phyloP scores from a whole-genome alignment of 2,329 filamentous ascomycete genomes.

The Botrytis byssoidea region DNA sequence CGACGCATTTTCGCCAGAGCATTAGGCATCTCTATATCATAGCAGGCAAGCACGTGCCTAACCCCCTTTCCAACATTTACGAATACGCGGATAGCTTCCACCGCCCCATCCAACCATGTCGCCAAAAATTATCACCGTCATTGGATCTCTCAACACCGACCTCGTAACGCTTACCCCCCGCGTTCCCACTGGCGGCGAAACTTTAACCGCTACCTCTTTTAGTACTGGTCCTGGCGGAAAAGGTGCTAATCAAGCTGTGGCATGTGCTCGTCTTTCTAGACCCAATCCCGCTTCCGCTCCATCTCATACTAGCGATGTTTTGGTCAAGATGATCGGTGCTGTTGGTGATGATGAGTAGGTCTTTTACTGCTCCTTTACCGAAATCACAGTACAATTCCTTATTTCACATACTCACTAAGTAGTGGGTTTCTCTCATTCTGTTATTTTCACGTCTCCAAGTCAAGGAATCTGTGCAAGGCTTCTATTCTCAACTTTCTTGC shows the following conservation, averaged over 20 bases:
- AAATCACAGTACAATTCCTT: background rate
- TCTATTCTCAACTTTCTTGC: too few relatives aligned
- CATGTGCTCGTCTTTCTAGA: slow-evolving; percentile 77
- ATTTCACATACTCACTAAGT: background rate
- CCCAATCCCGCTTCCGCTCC: slow-evolving; percentile 40
- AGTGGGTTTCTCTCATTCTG: background rate
- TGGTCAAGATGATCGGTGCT: slow-evolving; percentile 70
- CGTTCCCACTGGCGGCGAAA: slow-evolving; percentile 82
- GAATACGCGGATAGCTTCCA: slow-evolving; percentile 10
- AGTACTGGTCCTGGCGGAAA: slow-evolving; percentile 84
- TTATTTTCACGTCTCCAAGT: background rate
- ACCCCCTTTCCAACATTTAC: slow-evolving; percentile 6
- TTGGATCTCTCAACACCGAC: slow-evolving; percentile 94
- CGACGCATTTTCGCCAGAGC: slow-evolving; percentile 14
- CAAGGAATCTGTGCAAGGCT: background rate
- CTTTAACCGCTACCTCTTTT: slow-evolving; percentile 76
- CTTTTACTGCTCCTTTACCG: background rate
- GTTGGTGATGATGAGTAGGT: slow-evolving; percentile 50
- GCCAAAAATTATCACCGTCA: slow-evolving; percentile 63
- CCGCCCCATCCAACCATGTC: slow-evolving; percentile 25
- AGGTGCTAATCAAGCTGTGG: slow-evolving; percentile 92
- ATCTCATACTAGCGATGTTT: slow-evolving; percentile 35
- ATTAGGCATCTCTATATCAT: slow-evolving; percentile 14
- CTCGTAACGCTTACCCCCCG: slow-evolving; percentile 85
- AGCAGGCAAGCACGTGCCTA: slow-evolving; percentile 16